Conservation (phyloP, 371 early-diverging fungal genomes). For the Mucor piriformis region DNA sequence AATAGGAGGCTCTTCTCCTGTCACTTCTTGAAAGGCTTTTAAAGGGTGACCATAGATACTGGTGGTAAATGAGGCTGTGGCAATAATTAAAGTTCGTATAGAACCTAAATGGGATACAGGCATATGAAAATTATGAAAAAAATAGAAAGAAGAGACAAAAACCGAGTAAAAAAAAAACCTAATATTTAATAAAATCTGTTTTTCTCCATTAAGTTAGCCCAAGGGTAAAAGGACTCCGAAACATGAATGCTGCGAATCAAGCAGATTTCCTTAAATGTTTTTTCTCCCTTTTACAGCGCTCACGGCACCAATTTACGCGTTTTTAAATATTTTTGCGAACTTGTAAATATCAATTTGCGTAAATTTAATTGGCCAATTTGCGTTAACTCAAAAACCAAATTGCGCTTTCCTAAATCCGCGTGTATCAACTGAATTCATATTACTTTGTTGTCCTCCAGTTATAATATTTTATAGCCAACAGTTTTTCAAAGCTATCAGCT, state of each 20-base stretch:
- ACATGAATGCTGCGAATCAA: neutral
- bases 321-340: too few relatives aligned
- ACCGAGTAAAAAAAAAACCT: constrained; percentile 6
- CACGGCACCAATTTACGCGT: too few relatives aligned
- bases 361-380: too few relatives aligned
- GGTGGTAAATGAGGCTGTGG: constrained; percentile 15
- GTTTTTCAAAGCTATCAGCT: too few relatives aligned
- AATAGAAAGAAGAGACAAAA: neutral
- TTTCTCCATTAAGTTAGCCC: neutral
- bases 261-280: neutral
- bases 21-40: constrained; percentile 6
- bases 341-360: too few relatives aligned
- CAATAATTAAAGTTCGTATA: constrained; percentile 19
- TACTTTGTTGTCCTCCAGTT: too few relatives aligned
- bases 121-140: neutral
- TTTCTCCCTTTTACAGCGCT: too few relatives aligned
- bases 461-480: too few relatives aligned
- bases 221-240: neutral
- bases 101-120: constrained; percentile 16
- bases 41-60: constrained; percentile 33
- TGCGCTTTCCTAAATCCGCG: too few relatives aligned
- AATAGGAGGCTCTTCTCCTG: constrained; percentile 13
- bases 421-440: too few relatives aligned
- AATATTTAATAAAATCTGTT: neutral
- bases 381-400: too few relatives aligned